Percentiles rank a stretch among this genome's conserved stretches.
Evolutionary conservation across 2,329 filamentous ascomycete species (phyloP).

Genomic region (Hypoxylon sp.): DNA sequence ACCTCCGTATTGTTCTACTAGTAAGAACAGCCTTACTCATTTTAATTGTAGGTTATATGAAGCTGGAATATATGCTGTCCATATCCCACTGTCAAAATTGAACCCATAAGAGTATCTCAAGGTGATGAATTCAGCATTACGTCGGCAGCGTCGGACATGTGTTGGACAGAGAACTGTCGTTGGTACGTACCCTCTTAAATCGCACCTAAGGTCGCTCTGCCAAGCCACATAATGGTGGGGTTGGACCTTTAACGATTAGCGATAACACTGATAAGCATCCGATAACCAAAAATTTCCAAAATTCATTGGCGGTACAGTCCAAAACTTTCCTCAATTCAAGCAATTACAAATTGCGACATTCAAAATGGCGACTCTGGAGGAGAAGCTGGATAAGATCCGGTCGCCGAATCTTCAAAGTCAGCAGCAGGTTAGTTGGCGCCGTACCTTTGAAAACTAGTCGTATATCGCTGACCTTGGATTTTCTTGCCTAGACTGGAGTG

Average conservation of each 20-base stretch:
- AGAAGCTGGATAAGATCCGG: constrained; percentile 97
- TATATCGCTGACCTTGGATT: constrained; percentile 37
- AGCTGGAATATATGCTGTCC: constrained; percentile 16
- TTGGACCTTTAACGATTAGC: constrained; percentile 37
- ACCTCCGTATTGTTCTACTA: constrained; percentile 5
- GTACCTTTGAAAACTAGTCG: background rate
- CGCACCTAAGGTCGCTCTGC: constrained; percentile 8
- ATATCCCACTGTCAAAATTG: background rate
- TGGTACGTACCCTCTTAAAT: constrained; percentile 7
- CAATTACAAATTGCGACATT: constrained; percentile 43
- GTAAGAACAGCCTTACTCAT: background rate
- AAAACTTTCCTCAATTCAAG: constrained; percentile 32
- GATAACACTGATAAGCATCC: constrained; percentile 52
- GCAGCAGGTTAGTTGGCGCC: constrained; percentile 77
- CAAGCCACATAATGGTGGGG: constrained; percentile 48
- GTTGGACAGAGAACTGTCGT: background rate
- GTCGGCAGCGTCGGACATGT: no score
- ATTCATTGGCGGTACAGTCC: constrained; percentile 38
- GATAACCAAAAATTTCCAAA: constrained; percentile 51
- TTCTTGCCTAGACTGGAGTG: constrained; percentile 76
- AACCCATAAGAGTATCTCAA: background rate
- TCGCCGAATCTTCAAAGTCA: constrained; percentile 96
- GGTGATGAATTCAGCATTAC: background rate
- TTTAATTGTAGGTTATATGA: constrained; percentile 16
- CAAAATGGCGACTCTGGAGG: constrained; percentile 75